phyloP scores from a whole-genome alignment of 2,329 filamentous ascomycete species.

The Alternaria sp. region DNA sequence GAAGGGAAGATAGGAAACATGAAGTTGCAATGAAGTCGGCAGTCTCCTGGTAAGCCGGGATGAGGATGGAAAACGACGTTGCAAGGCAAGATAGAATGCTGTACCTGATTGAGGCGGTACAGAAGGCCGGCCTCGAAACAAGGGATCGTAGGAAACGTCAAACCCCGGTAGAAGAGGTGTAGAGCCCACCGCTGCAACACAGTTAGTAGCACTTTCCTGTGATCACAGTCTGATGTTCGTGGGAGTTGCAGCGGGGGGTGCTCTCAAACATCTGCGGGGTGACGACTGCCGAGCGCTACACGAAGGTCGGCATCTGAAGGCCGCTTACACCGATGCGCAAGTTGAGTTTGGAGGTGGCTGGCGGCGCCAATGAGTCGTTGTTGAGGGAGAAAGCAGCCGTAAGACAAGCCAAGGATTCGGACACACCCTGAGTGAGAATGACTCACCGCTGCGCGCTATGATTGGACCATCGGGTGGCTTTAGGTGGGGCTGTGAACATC shows the following conservation, averaged over 20 bases:
- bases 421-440: constrained; percentile 22
- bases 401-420: constrained; percentile 1
- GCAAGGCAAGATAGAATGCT: neutral
- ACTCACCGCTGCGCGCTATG: constrained; percentile 16
- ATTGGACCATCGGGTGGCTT: constrained; percentile 1
- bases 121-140: neutral
- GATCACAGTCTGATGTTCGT: neutral
- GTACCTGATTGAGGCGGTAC: neutral
- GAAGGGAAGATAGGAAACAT: neutral
- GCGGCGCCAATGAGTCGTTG: neutral
- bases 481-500: neutral
- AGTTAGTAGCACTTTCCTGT: neutral
- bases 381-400: neutral
- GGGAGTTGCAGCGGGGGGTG: neutral
- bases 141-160: neutral
- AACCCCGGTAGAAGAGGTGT: neutral
- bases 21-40: neutral
- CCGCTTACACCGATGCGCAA: neutral
- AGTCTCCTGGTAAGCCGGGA: too few relatives aligned
- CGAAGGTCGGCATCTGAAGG: neutral
- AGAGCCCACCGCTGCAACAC: neutral
- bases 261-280: neutral
- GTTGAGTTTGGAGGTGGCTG: neutral
- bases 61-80: neutral
- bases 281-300: neutral